Conservation (phyloP, 2,329 filamentous ascomycete genomes). For the Polytolypa hystricis region DNA sequence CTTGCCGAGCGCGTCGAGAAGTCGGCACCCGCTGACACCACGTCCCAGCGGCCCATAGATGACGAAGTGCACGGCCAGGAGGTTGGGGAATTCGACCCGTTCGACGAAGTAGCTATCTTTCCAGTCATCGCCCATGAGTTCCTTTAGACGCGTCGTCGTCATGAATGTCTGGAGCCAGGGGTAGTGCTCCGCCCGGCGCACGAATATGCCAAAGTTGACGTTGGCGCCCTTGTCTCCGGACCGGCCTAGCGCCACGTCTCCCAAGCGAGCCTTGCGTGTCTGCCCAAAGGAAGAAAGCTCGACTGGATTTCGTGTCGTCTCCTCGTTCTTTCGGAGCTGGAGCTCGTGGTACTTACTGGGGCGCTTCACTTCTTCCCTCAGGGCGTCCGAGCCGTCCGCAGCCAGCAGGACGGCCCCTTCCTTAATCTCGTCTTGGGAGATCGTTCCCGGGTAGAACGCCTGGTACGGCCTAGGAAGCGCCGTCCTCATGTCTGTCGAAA, state of each 20-base stretch:
- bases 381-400: no score
- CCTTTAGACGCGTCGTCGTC: conserved; percentile 26
- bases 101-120: conserved; percentile 33
- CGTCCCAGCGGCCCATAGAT: conserved; percentile 37
- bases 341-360: no score
- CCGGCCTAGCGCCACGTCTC: conserved; percentile 34
- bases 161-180: conserved; percentile 32
- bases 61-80: conserved; percentile 41
- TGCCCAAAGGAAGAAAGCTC: no score
- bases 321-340: no score
- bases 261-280: no score
- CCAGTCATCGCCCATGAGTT: conserved; percentile 37
- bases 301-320: no score
- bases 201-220: conserved; percentile 33
- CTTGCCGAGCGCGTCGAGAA: conserved; percentile 42
- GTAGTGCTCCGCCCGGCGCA: conserved; percentile 17
- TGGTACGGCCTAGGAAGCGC: conserved; percentile 31
- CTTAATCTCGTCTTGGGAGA: no score
- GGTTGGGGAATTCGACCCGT: conserved; percentile 37
- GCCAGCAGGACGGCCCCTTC: no score
- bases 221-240: conserved; percentile 34
- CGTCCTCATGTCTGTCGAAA: conserved; percentile 32
- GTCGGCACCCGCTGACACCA: conserved; percentile 38
- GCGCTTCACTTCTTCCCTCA: no score
- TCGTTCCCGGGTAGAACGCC: conserved; percentile 35